Conservation (phyloP, 768 basidiomycete species). For the Lactarius pseudohatsudake region DNA sequence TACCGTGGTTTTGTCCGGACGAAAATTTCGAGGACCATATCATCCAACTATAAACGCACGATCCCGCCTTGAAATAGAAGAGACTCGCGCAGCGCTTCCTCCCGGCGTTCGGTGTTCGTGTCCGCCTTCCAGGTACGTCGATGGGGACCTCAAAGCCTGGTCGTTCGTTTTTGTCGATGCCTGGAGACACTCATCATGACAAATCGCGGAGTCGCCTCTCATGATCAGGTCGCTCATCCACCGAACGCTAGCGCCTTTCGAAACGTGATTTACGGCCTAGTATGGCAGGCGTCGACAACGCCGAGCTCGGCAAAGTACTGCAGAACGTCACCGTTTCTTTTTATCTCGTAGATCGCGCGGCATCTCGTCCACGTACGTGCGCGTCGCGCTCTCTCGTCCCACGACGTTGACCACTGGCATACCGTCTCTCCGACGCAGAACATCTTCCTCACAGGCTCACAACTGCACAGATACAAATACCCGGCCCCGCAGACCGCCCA, state of each 20-base stretch:
- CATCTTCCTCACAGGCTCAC: no score
- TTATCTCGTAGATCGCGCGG: constrained; percentile 59
- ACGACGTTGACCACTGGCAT: constrained; percentile 48
- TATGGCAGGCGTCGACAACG: constrained; percentile 67
- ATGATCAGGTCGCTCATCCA: constrained; percentile 48
- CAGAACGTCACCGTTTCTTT: constrained; percentile 78
- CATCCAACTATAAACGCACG: constrained; percentile 58
- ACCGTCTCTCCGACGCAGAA: constrained; percentile 51
- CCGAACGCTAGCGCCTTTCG: constrained; percentile 88
- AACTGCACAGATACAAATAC: constrained; percentile 74
- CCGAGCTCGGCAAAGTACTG: constrained; percentile 78
- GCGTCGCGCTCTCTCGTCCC: constrained; percentile 22
- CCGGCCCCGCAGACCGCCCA: constrained; percentile 65
- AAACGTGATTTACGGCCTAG: constrained; percentile 66
- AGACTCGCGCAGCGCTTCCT: constrained; percentile 79
- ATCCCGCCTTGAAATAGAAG: constrained; percentile 73
- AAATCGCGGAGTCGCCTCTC: constrained; percentile 58
- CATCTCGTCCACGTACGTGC: constrained; percentile 77
- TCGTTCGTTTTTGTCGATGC: neutral
- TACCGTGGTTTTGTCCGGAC: constrained; percentile 58
- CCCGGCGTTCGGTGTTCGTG: constrained; percentile 80
- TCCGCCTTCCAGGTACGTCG: constrained; percentile 84
- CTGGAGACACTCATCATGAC: constrained; percentile 60
- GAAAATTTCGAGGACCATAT: constrained; percentile 76
- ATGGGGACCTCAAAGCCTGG: constrained; percentile 63